Percentiles rank a stretch among this genome's conserved stretches.
phyloP scores from a whole-genome alignment of 1,284 basidiomycete species.

The Athelia psychrophila region DNA sequence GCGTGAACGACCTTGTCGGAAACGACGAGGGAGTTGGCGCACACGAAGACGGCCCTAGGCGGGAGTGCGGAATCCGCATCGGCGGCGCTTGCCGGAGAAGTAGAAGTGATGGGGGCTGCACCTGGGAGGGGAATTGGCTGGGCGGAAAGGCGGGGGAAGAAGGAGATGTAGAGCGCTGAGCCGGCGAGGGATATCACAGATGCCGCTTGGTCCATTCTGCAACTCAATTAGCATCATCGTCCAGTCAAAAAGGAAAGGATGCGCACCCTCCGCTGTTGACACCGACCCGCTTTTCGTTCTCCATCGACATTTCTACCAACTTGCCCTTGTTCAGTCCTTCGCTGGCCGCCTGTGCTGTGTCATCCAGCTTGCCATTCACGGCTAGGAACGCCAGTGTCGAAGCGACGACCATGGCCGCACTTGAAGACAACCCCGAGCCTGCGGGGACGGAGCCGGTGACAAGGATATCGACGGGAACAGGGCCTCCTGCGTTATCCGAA shows the following conservation, averaged over 20 bases:
- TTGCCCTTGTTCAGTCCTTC: constrained; percentile 58
- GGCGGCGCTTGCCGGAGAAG: constrained; percentile 26
- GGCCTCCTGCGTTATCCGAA: constrained; percentile 19
- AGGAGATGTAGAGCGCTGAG: constrained; percentile 76
- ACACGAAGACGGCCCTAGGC: constrained; percentile 62
- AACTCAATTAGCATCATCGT: background rate
- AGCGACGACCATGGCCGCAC: constrained; percentile 84
- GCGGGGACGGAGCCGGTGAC: constrained; percentile 79
- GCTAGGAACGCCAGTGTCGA: constrained; percentile 78
- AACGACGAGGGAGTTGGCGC: constrained; percentile 84
- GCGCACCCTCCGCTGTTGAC: constrained; percentile 76
- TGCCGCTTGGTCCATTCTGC: constrained; percentile 81
- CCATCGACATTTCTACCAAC: constrained; percentile 75
- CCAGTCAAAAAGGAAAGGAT: background rate
- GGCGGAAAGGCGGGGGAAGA: constrained; percentile 73
- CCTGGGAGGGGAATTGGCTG: constrained; percentile 53
- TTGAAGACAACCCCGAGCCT: constrained; percentile 80
- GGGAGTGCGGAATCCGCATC: constrained; percentile 28
- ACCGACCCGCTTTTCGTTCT: constrained; percentile 82
- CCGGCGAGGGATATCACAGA: constrained; percentile 71
- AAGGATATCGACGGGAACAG: constrained; percentile 64
- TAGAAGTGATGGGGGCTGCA: constrained; percentile 34
- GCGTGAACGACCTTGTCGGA: constrained; percentile 79
- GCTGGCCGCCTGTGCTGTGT: constrained; percentile 12
- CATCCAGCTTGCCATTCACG: constrained; percentile 62